phyloP scores from a whole-genome alignment of 306 rosid genomes.

The Inga oerstediana region DNA sequence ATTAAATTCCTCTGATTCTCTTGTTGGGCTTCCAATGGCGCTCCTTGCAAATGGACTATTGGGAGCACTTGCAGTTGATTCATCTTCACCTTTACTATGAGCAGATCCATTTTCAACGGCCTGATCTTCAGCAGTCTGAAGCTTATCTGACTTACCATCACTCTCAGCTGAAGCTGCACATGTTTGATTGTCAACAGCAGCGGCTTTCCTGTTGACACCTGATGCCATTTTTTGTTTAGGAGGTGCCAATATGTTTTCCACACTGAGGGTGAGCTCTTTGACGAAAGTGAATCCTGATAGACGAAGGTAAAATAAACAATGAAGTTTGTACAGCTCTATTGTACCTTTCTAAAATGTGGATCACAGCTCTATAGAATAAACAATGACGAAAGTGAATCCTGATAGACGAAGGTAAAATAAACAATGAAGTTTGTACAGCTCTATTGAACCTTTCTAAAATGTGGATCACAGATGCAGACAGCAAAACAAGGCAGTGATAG shows the following conservation, averaged over 20 bases:
- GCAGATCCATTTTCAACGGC: conserved; percentile 75
- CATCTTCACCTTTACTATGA: conserved; percentile 63
- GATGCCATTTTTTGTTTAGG: conserved; percentile 63
- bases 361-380: neutral
- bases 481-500: conserved; percentile 30
- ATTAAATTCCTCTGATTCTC: conserved; percentile 58
- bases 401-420: conserved; percentile 39
- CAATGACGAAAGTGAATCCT: conserved; percentile 48
- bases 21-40: conserved; percentile 70
- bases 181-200: conserved; percentile 53
- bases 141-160: conserved; percentile 59
- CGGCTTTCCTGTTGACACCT: conserved; percentile 41
- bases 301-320: conserved; percentile 32
- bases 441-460: neutral
- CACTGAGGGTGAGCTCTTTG: conserved; percentile 89
- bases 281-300: conserved; percentile 80
- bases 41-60: conserved; percentile 78
- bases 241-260: conserved; percentile 72
- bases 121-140: conserved; percentile 51
- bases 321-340: conserved; percentile 12
- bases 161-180: conserved; percentile 52
- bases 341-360: neutral
- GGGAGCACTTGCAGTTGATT: conserved; percentile 66
- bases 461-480: neutral
- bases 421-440: conserved; percentile 26